These are phyloP conservation scores for Schwanniomyces etchellsii DNA, from an alignment of 1,139 yeast species.

Conservation along the genomic window DNA sequence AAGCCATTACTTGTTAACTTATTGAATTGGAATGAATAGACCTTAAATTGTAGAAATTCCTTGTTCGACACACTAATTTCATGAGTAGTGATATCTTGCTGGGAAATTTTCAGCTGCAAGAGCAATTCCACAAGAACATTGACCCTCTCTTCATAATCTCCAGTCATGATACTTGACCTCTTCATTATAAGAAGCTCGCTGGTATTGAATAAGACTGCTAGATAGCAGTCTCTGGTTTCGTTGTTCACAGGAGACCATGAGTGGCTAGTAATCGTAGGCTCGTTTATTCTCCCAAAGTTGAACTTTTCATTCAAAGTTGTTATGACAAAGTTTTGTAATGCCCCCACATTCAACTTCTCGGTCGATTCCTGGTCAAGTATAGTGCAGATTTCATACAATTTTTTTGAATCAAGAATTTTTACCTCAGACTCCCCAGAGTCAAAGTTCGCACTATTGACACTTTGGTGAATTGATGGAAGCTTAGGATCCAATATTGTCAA, in stretches of 20 bases:
- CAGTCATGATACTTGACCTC: conserved; percentile 18
- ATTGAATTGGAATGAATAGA: conserved; percentile 26
- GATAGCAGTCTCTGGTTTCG: conserved; percentile 21
- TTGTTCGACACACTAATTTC: conserved; percentile 14
- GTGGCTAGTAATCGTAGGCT: conserved; percentile 31
- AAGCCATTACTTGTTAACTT: conserved; percentile 9
- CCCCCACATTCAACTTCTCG: conserved; percentile 24
- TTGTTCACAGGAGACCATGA: conserved; percentile 27
- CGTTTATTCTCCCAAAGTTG: conserved; percentile 24
- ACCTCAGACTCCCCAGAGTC: conserved; percentile 5
- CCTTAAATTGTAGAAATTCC: conserved; percentile 18
- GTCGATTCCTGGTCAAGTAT: conserved; percentile 25
- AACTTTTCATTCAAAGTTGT: conserved; percentile 25
- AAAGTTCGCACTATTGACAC: conserved; percentile 13
- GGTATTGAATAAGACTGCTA: conserved; percentile 34
- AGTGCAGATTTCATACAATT: conserved; percentile 22
- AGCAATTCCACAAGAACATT: conserved; percentile 24
- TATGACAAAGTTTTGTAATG: conserved; percentile 21
- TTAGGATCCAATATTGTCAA: conserved; percentile 35
- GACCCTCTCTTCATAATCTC: conserved; percentile 19
- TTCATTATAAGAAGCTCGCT: conserved; percentile 33
- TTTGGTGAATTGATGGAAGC: conserved; percentile 30
- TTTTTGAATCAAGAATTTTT: conserved; percentile 21
- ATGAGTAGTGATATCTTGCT: conserved; percentile 4
- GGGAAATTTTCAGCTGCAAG: conserved; percentile 13